A percentile compares a stretch with the other conserved stretches of the same genome.
Conservation (phyloP, 2,329 filamentous ascomycete genomes). For the Colletotrichum kahawae region DNA sequence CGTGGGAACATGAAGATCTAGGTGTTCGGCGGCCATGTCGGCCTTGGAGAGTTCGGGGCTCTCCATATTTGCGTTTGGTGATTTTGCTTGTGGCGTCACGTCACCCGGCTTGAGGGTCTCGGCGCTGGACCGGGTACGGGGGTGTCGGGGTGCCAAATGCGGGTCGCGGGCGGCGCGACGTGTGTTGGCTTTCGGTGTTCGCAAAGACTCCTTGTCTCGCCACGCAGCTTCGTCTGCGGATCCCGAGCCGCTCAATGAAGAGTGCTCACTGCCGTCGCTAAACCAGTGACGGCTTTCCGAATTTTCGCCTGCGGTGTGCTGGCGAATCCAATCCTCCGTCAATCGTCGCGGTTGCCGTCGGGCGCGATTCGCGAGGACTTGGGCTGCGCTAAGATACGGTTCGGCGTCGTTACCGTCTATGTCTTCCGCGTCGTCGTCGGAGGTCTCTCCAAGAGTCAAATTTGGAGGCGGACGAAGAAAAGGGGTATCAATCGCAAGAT, state of each 20-base stretch:
- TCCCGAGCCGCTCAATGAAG: conserved; percentile 73
- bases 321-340: conserved; percentile 86
- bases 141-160: conserved; percentile 38
- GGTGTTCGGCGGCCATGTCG: conserved; percentile 8
- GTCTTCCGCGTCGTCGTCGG: not conserved
- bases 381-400: conserved; percentile 54
- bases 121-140: conserved; percentile 56
- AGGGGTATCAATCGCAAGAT: conserved; percentile 65
- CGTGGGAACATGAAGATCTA: conserved; percentile 16
- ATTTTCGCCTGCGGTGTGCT: conserved; percentile 73
- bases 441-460: conserved; percentile 36
- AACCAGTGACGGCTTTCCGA: conserved; percentile 46
- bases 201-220: conserved; percentile 52
- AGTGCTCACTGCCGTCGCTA: conserved; percentile 65
- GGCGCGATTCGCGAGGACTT: conserved; percentile 66
- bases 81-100: not conserved
- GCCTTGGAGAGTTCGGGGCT: conserved; percentile 12
- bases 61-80: conserved; percentile 11
- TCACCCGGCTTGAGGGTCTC: conserved; percentile 56
- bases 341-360: conserved; percentile 66
- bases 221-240: conserved; percentile 51
- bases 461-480: conserved; percentile 64
- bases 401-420: conserved; percentile 32
- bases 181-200: conserved; percentile 51
- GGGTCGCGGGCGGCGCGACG: conserved; percentile 9